Base-by-base conservation (phyloP, 352 stramenopile genomes). In the Halophytophthora batemanensis region DNA sequence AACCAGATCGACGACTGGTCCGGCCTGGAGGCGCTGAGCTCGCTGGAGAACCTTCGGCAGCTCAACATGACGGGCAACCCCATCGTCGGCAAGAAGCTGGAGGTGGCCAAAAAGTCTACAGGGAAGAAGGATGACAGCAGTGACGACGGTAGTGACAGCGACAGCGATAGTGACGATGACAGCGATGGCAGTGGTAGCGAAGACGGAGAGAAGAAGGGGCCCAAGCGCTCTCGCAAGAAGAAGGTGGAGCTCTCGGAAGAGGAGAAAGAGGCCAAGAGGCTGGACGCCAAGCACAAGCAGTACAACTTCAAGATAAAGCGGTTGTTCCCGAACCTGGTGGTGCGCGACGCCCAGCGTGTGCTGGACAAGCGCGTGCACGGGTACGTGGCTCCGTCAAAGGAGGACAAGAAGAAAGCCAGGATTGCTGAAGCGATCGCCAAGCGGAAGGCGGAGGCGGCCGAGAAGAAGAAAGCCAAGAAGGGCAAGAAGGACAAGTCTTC, bases 291-390 rank as follows among this genome's bases (percentile, higher is more conserved):
- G 59, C 77, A 91, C 69, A 94, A 90, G 59, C 73, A 88, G 61
- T 94, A 94, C 66, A 90, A 91, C 53, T 91, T 90, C 60, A 90
- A 90, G 68, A 93, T 94, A 67, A 94, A 93, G 65, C 77, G 81
- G 0, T 31, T 94, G 42, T 94, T 94, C 35, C 78, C 80, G 18
- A 81, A 76, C 50, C 62, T 94, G 17, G 76, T 93, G 45, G 76
- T 94, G 28, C 82, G 84, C 11, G 84, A 94, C 53, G 84, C 79
- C 13, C 58, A 77, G 47, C 84, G 84, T 7, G 66, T 94, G 25
- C 51, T 89, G n/a, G 70, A 86, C 39, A 94, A 94, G 59, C 83
- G 84, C 43, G 83, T 84, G 19, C 80, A 94, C 53, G 82, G 84
- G 2, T 93, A 91, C 45, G 73, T 90, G 23, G 83, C 80, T 1